Percentiles rank a stretch among this genome's conserved stretches.
Evolutionary conservation across 371 early-diverging fungal species (phyloP).

Genomic region (Mucor saturninus): DNA sequence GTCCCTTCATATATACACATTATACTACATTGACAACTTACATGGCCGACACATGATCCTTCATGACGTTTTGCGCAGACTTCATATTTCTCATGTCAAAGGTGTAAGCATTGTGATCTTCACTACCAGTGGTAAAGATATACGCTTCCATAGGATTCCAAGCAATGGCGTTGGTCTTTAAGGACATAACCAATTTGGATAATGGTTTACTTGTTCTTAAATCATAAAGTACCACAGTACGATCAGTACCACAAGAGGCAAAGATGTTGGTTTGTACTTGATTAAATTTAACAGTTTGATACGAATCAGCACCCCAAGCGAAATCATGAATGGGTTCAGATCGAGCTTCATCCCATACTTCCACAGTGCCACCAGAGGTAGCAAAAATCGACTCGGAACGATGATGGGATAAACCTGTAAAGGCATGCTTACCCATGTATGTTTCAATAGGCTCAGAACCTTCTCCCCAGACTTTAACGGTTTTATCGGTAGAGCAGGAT

Average conservation of each 20-base stretch:
- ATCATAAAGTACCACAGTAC: constrained; percentile 94
- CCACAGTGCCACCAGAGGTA: constrained; percentile 83
- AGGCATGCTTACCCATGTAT: constrained; percentile 77
- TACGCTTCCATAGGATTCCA: constrained; percentile 99
- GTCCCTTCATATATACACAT: too few species aligned
- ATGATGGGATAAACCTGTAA: constrained; percentile 86
- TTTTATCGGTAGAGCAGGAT: constrained; percentile 89
- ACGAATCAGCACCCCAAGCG: constrained; percentile 94
- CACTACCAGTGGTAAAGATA: constrained; percentile 89
- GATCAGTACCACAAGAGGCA: constrained; percentile 90
- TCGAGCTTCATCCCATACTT: constrained; percentile 92
- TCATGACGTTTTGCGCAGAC: constrained; percentile 81
- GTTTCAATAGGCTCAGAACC: constrained; percentile 67
- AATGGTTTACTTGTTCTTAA: constrained; percentile 84
- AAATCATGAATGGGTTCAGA: constrained; percentile 85
- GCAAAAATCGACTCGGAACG: constrained; percentile 83
- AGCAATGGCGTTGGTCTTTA: constrained; percentile 88
- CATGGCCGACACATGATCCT: constrained; percentile 98
- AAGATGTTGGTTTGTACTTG: constrained; percentile 91
- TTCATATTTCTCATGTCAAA: constrained; percentile 97
- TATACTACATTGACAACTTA: too few species aligned
- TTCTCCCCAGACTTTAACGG: constrained; percentile 86
- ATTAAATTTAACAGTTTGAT: constrained; percentile 92
- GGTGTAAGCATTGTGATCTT: constrained; percentile 95
- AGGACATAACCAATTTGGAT: constrained; percentile 74